Evolutionary conservation across 2,329 filamentous ascomycete genomes (phyloP), one percentile per base, ranked within the genome.

Genomic region (Verticillium dahliae): DNA sequence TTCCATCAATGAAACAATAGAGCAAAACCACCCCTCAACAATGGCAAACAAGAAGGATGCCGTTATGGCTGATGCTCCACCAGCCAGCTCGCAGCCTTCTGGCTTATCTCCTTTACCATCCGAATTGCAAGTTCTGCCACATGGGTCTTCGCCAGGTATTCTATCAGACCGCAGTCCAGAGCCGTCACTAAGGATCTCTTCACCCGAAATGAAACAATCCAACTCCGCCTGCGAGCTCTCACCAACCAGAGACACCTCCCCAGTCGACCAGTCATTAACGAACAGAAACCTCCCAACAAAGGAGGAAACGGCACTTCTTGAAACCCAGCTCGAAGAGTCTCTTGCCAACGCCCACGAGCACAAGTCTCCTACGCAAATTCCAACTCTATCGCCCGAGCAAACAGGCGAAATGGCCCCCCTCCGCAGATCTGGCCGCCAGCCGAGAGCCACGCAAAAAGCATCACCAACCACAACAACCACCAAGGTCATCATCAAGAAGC

Each of bases 401-500:
- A 37, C n/a, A 7, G 50, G 38, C 39, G 57, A 63, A n/a, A 15
- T 62, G 2, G 31, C 57, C 18, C 60, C 39, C 10, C 59, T 65
- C 54, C 11, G n/a, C 60, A 14, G 63, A 65, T 39, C 35, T 39
- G 33, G 45, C 11, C 45, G 45, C 11, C 45, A 50, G 18, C 7
- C 45, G 10, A 50, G 22, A 18, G 18, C n/a, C 18, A 22, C 45
- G 3, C 45, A 50, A 15, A 50, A 50, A 22, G n/a, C 7, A 5
- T 1, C 13, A 1, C 0, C 54, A 10, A 7, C 56, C 27, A 37
- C 35, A 2, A 37, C n/a, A 2, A 31, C 33, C 14, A n/a, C 41
- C 33, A 65, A 63, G 52, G 56, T 57, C 31, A 55, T 61, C 22
- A 56, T 68, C 10, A 71, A 64, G 38, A 68, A 66, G 22, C n/a